Base-by-base conservation (phyloP, 2,329 filamentous ascomycete genomes). In the Botryotinia convoluta region DNA sequence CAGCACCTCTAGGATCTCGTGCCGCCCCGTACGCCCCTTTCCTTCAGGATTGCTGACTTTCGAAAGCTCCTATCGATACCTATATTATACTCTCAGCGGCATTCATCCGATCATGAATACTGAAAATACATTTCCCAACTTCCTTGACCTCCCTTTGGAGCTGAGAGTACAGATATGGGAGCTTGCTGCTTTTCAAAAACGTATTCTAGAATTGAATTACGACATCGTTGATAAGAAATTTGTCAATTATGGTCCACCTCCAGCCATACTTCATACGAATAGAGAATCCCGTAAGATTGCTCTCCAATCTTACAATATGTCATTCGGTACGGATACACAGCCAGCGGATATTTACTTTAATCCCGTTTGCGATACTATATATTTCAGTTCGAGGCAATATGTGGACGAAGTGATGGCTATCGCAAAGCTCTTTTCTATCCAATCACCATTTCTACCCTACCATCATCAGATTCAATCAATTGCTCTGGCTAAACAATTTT, bases 221-320 rank as follows among this genome's bases (percentile, higher is more conserved):
- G 68, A 64, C n/a, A 54, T 72, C 7, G 39, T 72, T 16, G 71
- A 72, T 35, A 44, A 59, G 37, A 44, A n/a, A 26, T 72, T 72
- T 48, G 29, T 42, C 37, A 48, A 64, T 22, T 45, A 22, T 45
- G 71, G 71, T 8, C 62, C 37, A 35, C 48, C 69, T 29, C 73
- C 73, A 4, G 71, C 73, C 4, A 48, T 73, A 44, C 73, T 74
- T n/a, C 71, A 71, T 57, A 37, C 59, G 18, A 73, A 69, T 62
- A 72, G n/a, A 62, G 71, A 74, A 64, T 70, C 73, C 26, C 71
- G 73, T 42, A 51, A 65, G 48, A 29, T 71, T 37, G 73, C 59
- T 39, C 61, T 67, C 1, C 45, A 37, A 6, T 64, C 61, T 44
- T 74, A 73, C 61, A 63, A 59, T 32, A 32, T 69, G 32, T 74